phyloP scores from a whole-genome alignment of 148 eudicot genomes.

The Vaccinium vitisidaea region DNA sequence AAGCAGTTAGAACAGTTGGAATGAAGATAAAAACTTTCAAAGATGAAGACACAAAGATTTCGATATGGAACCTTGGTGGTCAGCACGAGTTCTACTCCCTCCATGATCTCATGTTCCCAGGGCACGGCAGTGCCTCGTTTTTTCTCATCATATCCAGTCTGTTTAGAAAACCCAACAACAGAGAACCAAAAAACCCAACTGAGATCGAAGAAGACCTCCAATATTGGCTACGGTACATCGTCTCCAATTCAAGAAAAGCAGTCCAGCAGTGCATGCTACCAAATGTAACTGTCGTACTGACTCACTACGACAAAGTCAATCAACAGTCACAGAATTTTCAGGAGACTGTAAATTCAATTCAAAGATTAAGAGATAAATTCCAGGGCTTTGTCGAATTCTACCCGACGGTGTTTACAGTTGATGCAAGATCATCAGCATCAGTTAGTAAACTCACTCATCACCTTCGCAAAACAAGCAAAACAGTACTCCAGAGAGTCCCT shows the following conservation, averaged over 20 bases:
- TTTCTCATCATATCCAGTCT: slow-evolving; percentile 66
- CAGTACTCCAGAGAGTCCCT: slow-evolving; percentile 71
- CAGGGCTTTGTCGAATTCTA: slow-evolving; percentile 63
- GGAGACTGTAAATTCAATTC: slow-evolving; percentile 47
- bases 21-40: slow-evolving; percentile 61
- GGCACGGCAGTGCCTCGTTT: slow-evolving; percentile 81
- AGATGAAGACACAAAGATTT: slow-evolving; percentile 72
- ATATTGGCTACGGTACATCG: slow-evolving; percentile 89
- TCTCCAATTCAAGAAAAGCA: slow-evolving; percentile 80
- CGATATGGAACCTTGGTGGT: slow-evolving; percentile 86
- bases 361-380: slow-evolving; percentile 64
- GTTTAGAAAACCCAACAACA: slow-evolving; percentile 61
- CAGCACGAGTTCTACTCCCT: slow-evolving; percentile 71
- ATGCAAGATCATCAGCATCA: slow-evolving; percentile 83
- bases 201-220: slow-evolving; percentile 88
- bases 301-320: slow-evolving; percentile 72
- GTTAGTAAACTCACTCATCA: slow-evolving; percentile 77
- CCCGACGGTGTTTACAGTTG: slow-evolving; percentile 85
- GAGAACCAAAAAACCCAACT: slow-evolving; percentile 59
- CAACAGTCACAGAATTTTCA: slow-evolving; percentile 56
- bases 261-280: slow-evolving; percentile 86
- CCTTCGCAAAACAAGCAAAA: slow-evolving; percentile 58
- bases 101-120: slow-evolving; percentile 94
- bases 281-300: slow-evolving; percentile 71
- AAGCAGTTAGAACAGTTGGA: slow-evolving; percentile 63